Base-by-base conservation (phyloP, 768 basidiomycete genomes). In the Brasilioporus rufonigricans region DNA sequence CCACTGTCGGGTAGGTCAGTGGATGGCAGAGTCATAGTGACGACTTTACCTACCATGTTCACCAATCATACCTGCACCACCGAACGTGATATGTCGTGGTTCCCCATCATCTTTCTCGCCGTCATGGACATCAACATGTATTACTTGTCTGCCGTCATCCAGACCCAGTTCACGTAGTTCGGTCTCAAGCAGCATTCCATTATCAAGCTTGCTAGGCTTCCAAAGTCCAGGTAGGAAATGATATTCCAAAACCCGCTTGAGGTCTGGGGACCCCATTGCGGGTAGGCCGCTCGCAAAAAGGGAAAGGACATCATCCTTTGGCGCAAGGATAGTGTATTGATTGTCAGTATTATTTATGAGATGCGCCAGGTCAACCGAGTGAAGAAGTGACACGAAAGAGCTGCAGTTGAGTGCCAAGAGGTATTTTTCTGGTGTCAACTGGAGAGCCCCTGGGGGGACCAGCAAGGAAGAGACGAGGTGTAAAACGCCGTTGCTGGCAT, bases 401-500 rank as follows among this genome's bases (percentile, higher is more conserved):
- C 91, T 89, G 73, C 95, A 97, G 66, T 97, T 92, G 56, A 98
- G 79, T 4, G 91, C 85, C 11, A 98, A 82, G 18, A 99, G 87
- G 60, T 89, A 93, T 71, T 98, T 98, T 75, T 98, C 97, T 18
- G 95, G 89, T 5, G 95, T 98, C 41, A 94, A 74, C 56, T 83
- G 77, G 23, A 96, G 80, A 43, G 89, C 80, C 16, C 83, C 85
- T 3, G 81, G 78, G 8, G 93, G 90, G 12, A 95, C 70, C 14
- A 99, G 81, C 23, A 98, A 82, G 14, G 84, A 82, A 14, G 89
- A 89, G 24, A 98, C 81, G 40, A 93, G 82, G 70, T 99, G 97
- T 16, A 98, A 69, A 41, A 98, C 97, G 45, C 96, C 97, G 64
- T 99, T 99, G 29, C 90, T 87, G 5, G 91, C 95, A 64, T 94